Evolutionary conservation across 1,284 basidiomycete genomes (phyloP), one percentile per base, ranked within the genome.

Genomic region (Ustilago sp.): DNA sequence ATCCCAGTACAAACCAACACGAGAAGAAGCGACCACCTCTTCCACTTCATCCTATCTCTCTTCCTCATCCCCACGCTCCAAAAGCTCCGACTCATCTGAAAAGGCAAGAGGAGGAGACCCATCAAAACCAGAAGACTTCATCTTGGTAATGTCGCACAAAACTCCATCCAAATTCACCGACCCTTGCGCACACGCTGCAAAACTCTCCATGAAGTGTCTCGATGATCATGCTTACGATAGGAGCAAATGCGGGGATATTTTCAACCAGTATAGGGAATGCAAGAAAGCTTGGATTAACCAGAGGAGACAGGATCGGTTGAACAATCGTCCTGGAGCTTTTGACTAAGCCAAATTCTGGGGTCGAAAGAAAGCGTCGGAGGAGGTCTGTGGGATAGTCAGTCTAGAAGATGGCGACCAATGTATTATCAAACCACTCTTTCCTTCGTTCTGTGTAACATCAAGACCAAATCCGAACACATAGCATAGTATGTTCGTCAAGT

Each of bases 151-250:
- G 73, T 72, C 67, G 15, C 64, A 77, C 65, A 83, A 84, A 45
- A 72, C 76, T 8, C 74, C 81, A 6, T 75, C 74, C 31, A 80
- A 83, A 63, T 83, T 59, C 53, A 79, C 78, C 13, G 84, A 85
- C 52, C 84, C 84, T 0, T 85, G 84, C 58, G 79, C 77, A 34
- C 71, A 81, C n/a, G 84, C 84, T 0, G 81, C 83, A 31, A 71
- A 80, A 58, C 75, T 80, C 32, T 78, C 73, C 12, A 85, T 85
- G 81, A 77, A 80, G 59, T 85, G 84, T 47, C 70, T 85, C 36
- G 83, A 85, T 63, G 75, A 77, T 19, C 60, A 85, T 32, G 68
- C 66, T 5, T 85, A 84, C 68, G 84, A 85, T 51, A 57, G 83
- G 23, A 28, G 56, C 51, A 77, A 80, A 64, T 85, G 84, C 68